A percentile compares a stretch with the other conserved stretches of the same genome.
These are phyloP conservation scores for Penicillium polonicum DNA, from an alignment of 2,329 filamentous ascomycete genomes.

Conservation along the genomic window DNA sequence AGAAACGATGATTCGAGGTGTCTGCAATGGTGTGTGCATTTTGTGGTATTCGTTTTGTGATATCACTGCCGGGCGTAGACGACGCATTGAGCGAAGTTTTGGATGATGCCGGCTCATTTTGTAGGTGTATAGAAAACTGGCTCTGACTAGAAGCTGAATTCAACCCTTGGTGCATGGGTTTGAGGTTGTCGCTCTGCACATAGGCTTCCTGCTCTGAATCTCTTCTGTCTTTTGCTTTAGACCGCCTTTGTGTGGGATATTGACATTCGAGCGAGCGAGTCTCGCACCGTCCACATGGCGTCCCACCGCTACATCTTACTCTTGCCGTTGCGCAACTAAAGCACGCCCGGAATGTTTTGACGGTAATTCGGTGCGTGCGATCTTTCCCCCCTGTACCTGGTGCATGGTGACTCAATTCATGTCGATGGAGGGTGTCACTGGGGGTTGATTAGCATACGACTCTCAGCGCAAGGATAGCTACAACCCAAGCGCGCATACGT, in stretches of 20 bases:
- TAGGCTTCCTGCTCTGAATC: conserved; percentile 11
- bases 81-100: background rate
- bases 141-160: conserved; percentile 1
- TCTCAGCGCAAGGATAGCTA: background rate
- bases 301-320: conserved; percentile 41
- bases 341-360: conserved; percentile 45
- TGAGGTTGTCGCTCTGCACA: conserved; percentile 8
- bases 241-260: conserved; percentile 42
- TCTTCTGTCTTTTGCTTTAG: conserved; percentile 31
- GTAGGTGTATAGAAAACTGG: conserved; percentile 9
- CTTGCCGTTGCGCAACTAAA: conserved; percentile 41
- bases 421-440: conserved; percentile 43
- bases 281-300: conserved; percentile 39
- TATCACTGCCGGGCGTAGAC: background rate
- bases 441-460: background rate
- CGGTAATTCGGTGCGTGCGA: conserved; percentile 41
- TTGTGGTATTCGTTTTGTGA: background rate
- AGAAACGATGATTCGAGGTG: conserved; percentile 7
- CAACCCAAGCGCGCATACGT: conserved; percentile 31
- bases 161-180: background rate
- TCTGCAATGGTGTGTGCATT: conserved; percentile 1
- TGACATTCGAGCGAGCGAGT: conserved; percentile 39
- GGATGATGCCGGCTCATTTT: background rate
- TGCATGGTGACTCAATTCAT: conserved; percentile 41
- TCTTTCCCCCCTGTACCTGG: conserved; percentile 35